Base-by-base conservation (phyloP, 257 asterid species). In the Paraleonurus japonicus region DNA sequence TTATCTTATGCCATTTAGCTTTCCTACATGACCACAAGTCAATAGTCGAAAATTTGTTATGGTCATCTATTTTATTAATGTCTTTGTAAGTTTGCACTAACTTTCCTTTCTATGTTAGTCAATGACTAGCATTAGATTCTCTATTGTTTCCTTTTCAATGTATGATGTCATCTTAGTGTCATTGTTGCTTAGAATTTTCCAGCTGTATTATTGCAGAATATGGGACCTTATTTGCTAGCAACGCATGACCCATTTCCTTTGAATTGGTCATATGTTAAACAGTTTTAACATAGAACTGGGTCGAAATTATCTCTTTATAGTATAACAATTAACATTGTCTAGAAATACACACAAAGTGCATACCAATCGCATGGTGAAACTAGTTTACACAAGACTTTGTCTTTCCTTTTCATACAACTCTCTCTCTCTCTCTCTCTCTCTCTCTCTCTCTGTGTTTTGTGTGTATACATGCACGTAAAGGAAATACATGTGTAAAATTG, bases 201-300 rank as follows among this genome's bases (percentile, higher is more conserved):
- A 66, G 61, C 71, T 74, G 63, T 47, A 61, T 72, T 43, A 20
- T 48, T 72, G 57, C 76, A 61, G 70, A 72, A 62, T 33, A 32
- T 72, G 76, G 76, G 63, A 71, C 63, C 69, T 61, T n/a, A 30
- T 48, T 72, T 48, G 0, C 43, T 61, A 48, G 16, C 62, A 30
- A 60, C 7, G 24, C 70, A 47, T 61, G 20, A 3, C 45, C 28
- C 69, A 30, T 60, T 19, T 20, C 69, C 61, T 60, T 71, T 45
- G 51, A 43, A 43, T 43, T 13, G 17, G 17, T 41, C 48, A 11
- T 11, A 43, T 12, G 17, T 43, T 13, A 43, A 43, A 43, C 16
- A 43, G 51, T 4, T 43, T 43, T 43, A 43, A 4, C 51, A 43
- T 43, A 43, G 4, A 10, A 37, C 45, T 37, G 2, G 15, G 45